These are phyloP conservation scores for Gastrolobium villosum DNA, from an alignment of 306 rosid species.

Conservation along the genomic window DNA sequence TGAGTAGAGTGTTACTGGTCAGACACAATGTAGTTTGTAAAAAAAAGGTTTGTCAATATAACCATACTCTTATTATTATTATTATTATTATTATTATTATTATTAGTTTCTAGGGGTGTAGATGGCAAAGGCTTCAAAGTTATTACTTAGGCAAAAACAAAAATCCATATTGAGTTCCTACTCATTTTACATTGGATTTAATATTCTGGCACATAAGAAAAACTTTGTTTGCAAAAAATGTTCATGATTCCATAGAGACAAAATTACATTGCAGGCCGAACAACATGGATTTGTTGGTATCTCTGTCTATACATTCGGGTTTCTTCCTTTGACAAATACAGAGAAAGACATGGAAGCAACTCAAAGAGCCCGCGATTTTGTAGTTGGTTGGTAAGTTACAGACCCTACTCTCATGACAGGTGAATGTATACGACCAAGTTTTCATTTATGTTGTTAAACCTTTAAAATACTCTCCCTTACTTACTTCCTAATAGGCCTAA, in stretches of 20 bases:
- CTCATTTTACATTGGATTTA: background rate
- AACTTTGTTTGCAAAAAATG: background rate
- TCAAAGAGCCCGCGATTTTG: constrained; percentile 56
- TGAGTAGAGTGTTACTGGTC: no score
- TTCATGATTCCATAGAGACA: background rate
- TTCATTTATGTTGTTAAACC: background rate
- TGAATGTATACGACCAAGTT: background rate
- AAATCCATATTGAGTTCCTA: no score
- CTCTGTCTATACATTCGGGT: constrained; percentile 45
- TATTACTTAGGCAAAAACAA: no score
- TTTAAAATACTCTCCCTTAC: no score
- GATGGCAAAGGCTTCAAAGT: background rate
- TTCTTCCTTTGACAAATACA: constrained; percentile 57
- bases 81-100: no score
- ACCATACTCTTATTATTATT: no score
- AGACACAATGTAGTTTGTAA: no score
- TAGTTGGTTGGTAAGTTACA: constrained; percentile 62
- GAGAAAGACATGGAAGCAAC: constrained; percentile 57
- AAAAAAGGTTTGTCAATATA: no score
- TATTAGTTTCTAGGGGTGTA: background rate
- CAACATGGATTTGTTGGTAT: constrained; percentile 69
- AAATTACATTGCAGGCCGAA: constrained; percentile 50
- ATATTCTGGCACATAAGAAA: background rate
- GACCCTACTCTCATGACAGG: background rate
- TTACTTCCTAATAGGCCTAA: background rate